Conservation (phyloP, 2,329 filamentous ascomycete species). For the Aureobasidium vineae region DNA sequence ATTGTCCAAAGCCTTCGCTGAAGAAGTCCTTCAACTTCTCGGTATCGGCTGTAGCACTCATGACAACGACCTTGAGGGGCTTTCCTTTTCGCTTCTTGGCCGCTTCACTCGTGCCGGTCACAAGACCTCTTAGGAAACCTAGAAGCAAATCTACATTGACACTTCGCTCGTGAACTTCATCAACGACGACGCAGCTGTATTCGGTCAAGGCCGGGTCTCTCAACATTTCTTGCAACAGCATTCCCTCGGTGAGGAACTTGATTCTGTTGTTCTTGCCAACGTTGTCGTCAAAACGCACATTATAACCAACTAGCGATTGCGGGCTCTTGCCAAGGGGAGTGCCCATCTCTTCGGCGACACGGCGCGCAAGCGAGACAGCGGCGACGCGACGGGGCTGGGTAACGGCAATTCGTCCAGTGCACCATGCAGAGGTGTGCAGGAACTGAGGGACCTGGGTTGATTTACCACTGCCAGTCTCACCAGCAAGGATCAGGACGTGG, state of each 20-base stretch:
- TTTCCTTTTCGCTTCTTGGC: constrained; percentile 66
- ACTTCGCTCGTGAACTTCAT: constrained; percentile 95
- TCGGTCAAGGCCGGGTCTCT: constrained; percentile 76
- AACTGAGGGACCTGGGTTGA: constrained; percentile 97
- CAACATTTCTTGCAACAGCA: constrained; percentile 90
- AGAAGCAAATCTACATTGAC: constrained; percentile 89
- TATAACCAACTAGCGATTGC: constrained; percentile 76
- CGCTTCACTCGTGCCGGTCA: constrained; percentile 59
- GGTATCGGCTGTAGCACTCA: constrained; percentile 95
- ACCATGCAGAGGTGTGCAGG: constrained; percentile 76
- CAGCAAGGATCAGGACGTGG: constrained; percentile 79
- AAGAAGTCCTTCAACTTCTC: constrained; percentile 78
- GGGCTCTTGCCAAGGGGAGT: constrained; percentile 59
- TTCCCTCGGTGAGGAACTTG: constrained; percentile 95
- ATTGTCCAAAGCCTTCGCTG: constrained; percentile 34
- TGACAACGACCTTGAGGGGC: constrained; percentile 84
- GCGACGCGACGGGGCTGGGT: constrained; percentile 93
- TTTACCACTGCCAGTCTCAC: constrained; percentile 95
- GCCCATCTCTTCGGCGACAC: constrained; percentile 82
- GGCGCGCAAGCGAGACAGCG: constrained; percentile 82
- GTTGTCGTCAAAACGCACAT: constrained; percentile 88
- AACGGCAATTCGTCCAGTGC: constrained; percentile 80
- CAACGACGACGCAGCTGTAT: constrained; percentile 88
- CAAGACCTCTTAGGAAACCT: constrained; percentile 80
- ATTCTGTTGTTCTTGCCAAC: constrained; percentile 78